Evolutionary conservation across 2,329 filamentous ascomycete genomes (phyloP), one percentile per base, ranked within the genome.

Genomic region (Xylaria sp.): DNA sequence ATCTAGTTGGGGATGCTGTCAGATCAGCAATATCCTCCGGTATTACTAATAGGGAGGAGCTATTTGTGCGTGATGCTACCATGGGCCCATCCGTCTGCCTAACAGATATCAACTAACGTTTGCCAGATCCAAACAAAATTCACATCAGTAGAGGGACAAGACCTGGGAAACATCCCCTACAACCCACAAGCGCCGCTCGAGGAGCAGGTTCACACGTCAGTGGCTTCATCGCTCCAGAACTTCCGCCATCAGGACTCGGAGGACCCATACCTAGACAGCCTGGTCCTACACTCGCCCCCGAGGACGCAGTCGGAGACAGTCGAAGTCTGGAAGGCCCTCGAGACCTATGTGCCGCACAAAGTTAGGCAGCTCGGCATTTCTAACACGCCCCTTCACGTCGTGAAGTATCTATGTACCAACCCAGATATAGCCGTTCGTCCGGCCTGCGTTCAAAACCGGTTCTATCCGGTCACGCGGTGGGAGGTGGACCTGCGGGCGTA

Each of bases 91-190:
- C n/a, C 18, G 37, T 44, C 24, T 51, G 40, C 42, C 11, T 44
- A 39, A 48, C 44, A 19, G 3, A 44, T 16, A 24, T 57, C 44
- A 52, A 48, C 61, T 63, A 42, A 55, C 50, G 22, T 42, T 48
- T 41, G 37, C 17, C 49, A 88, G 84, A 77, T 92, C 41, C 90
- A 95, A 79, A 92, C 90, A n/a, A 94, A 93, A 70, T 94, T 88
- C 74, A 91, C 88, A 1, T 79, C 87, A 0, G 70, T 84, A 4
- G 71, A 72, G 16, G 85, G 83, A 20, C 89, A 92, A 68, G 82
- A 87, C 64, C 74, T 74, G 1, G 65, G 71, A 19, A 71, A 83
- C 44, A 77, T 85, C 72, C 88, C 88, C 0, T 91, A 91, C 69
- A 77, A 87, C 63, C 70, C 81, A 1, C 67, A 75, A 1, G 77